phyloP scores from a whole-genome alignment of 2,329 filamentous ascomycete species.

The Diaporthe sp. region DNA sequence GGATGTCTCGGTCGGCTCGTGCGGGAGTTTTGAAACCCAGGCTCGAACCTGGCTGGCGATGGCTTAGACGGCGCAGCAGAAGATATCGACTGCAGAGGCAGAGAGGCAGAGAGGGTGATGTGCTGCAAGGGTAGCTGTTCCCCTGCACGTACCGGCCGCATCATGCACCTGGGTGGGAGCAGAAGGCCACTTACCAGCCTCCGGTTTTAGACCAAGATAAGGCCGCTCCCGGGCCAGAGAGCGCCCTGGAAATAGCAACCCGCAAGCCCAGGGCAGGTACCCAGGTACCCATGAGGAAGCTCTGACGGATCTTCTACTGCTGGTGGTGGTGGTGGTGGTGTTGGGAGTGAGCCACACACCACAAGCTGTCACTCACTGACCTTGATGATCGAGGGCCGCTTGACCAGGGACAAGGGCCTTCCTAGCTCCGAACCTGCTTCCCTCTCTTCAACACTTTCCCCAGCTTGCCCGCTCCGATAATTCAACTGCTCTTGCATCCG shows the following conservation, averaged over 20 bases:
- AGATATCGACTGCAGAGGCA: conserved; percentile 1
- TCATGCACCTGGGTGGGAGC: not conserved
- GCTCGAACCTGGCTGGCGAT: not conserved
- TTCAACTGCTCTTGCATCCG: not conserved
- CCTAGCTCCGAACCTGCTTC: conserved; percentile 4
- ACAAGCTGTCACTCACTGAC: not conserved
- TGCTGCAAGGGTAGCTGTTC: not conserved
- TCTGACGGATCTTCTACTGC: no score
- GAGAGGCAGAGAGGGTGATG: not conserved
- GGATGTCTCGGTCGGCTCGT: not conserved
- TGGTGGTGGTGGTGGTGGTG: no score
- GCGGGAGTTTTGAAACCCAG: not conserved
- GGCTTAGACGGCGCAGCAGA: not conserved
- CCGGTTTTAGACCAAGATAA: conserved; percentile 31
- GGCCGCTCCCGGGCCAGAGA: conserved; percentile 17
- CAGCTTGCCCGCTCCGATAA: not conserved
- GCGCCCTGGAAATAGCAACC: conserved; percentile 10
- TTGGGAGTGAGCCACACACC: conserved; percentile 24
- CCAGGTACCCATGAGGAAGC: not conserved
- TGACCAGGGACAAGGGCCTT: conserved; percentile 1
- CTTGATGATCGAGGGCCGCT: conserved; percentile 11
- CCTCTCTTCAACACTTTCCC: conserved; percentile 9
- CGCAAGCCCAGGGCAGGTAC: not conserved
- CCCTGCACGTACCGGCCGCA: not conserved
- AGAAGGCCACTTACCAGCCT: conserved; percentile 28